Percentiles rank a stretch among this genome's conserved stretches.
Evolutionary conservation across 2,329 filamentous ascomycete species (phyloP).

Genomic region (Neoascochyta sp.): DNA sequence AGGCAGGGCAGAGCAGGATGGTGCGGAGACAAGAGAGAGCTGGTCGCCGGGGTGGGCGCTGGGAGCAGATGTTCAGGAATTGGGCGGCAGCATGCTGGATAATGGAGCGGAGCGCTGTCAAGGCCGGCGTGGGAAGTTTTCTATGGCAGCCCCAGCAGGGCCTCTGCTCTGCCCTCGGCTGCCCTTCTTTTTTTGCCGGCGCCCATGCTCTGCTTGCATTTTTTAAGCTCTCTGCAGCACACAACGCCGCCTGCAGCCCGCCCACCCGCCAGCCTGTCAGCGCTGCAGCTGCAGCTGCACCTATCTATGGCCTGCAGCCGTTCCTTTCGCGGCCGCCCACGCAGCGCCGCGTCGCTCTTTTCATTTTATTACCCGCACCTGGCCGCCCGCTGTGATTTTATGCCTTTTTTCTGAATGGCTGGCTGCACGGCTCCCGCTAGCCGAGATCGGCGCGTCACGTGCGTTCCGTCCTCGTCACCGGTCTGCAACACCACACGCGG

Average conservation of each 20-base stretch:
- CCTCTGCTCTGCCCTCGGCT: conserved; percentile 8
- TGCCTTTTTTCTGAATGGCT: too few relatives aligned
- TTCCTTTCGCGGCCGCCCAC: conserved; percentile 6
- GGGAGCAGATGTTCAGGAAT: conserved; percentile 27
- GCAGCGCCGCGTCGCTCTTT: too few relatives aligned
- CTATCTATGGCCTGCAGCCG: conserved; percentile 3
- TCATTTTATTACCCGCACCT: too few relatives aligned
- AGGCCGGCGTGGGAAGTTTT: conserved; percentile 23
- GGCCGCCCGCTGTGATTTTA: too few relatives aligned
- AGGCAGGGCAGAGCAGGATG: conserved; percentile 6
- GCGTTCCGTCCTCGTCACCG: too few relatives aligned
- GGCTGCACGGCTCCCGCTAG: conserved; percentile 3
- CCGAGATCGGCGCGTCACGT: conserved; percentile 5
- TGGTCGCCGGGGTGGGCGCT: conserved; percentile 23
- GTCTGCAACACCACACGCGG: too few relatives aligned
- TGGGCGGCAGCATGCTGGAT: conserved; percentile 35
- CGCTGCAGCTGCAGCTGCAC: neutral
- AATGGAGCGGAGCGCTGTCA: conserved; percentile 15
- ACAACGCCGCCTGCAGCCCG: conserved; percentile 10
- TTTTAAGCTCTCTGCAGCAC: conserved; percentile 23
- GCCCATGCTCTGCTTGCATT: conserved; percentile 13
- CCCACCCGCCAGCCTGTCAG: conserved; percentile 1
- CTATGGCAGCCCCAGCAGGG: conserved; percentile 13
- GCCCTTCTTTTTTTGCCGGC: conserved; percentile 19
- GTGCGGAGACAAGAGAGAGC: conserved; percentile 2